Base-by-base conservation (phyloP, 2,329 filamentous ascomycete species). In the Aschersonia sp. region DNA sequence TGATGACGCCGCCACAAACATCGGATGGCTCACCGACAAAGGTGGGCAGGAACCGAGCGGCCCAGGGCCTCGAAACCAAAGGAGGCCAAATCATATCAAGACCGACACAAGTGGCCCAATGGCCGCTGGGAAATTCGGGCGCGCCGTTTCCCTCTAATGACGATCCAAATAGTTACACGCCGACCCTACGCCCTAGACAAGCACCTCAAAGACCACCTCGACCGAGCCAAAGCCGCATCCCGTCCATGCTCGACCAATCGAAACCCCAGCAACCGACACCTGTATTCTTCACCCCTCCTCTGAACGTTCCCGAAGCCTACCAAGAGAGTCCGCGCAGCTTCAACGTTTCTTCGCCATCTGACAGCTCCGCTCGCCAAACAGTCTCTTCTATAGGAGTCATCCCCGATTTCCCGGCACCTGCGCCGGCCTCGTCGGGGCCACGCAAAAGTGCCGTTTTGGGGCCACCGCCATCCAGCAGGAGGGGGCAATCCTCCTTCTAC, bases 401-500 rank as follows among this genome's bases (percentile, higher is more conserved):
- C 50, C 76, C 78, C 4, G 78, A 82, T 51, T 77, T 78, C 48
- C 75, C 74, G 4, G 55, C 73, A 6, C 71, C 72, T 49, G 47
- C 55, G 48, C 37, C 54, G 37, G 33, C 56, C 56, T 37, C 56
- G 54, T 10, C 59, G 55, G 46, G 55, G 50, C 47, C 58, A 29
- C 64, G 76, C 49, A 68, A 71, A 54, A 78, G 73, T 52, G 67
- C 72, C 11, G 74, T 67, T 45, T 59, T 81, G 10, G 78, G 78
- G 3, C 78, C 78, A 14, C 79, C 79, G 0, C 78, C 78, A 3
- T 77, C 73, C 10, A 69, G 76, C 4, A 70, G 79, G 55, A 68
- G 78, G 54, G 78, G 78, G 1, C 72, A 71, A 31, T 81, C 78
- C 0, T 79, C 78, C 0, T 81, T 80, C 51, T 81, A 83, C 56